Evolutionary conservation across 148 eudicot genomes (phyloP), one percentile per base, ranked within the genome.

Genomic region (Nepenthes mirabilis): DNA sequence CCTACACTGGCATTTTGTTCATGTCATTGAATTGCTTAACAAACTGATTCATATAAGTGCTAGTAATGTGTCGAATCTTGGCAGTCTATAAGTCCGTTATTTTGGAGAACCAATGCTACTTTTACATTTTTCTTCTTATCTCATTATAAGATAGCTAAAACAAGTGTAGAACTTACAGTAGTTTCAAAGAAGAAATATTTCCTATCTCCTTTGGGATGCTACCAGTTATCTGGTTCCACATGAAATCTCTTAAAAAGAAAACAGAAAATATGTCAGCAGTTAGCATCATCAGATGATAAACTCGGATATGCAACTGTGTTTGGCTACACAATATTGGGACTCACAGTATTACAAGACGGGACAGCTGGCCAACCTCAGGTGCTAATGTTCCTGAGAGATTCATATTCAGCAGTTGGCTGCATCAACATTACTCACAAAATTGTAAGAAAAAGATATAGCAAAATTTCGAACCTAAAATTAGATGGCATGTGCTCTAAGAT

Each of bases 131-230:
- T 23, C 23, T 23, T 23, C 23, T 0, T 23, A 23, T 23, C 23
- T 23, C 23, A 23, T 23, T 23, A 23, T 23, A 23, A 23, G 23
- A 23, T 14, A 34, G 7, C 14, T 48, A 61, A 51, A 56, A 40
- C 45, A 3, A 37, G 11, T 61, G 53, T 58, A 8, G 59, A 61
- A 72, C 96, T 88, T 82, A 91, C 97, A 91, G 65, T 9, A 77
- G 82, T 59, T 58, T 62, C 64, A 91, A 75, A 66, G 83, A 71
- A 64, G 79, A 68, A 34, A 87, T 81, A 35, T 72, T 87, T 56
- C 95, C 95, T 58, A 91, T 79, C 89, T 91, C 95, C 79, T 81
- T 82, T 2, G 97, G 95, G 55, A 87, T 81, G 69, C 69, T 67
- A 36, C 97, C 97, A 61, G 65, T 77, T 43, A 87, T 67, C 11